Conservation (phyloP, 2,329 filamentous ascomycete species). For the Epichloe coenophiala region DNA sequence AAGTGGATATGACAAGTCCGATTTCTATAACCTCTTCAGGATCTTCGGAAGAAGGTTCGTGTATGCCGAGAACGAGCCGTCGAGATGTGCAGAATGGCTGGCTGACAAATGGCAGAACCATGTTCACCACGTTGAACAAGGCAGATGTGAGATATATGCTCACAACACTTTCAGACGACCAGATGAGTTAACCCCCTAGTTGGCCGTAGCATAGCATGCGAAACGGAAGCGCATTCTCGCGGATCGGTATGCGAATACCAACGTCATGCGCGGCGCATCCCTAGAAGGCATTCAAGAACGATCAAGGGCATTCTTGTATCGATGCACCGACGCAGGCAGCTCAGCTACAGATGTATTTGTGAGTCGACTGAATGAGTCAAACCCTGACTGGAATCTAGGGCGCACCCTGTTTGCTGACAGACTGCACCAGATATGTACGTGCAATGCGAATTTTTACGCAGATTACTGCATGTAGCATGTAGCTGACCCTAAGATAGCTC, state of each 20-base stretch:
- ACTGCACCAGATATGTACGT: conserved; percentile 3
- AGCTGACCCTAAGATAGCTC: conserved; percentile 11
- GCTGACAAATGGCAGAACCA: conserved; percentile 27
- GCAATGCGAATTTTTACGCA: neutral
- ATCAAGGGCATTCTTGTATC: conserved; percentile 39
- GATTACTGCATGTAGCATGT: neutral
- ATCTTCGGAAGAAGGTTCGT: conserved; percentile 41
- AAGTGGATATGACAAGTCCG: conserved; percentile 51
- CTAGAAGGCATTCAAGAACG: conserved; percentile 44
- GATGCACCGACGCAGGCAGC: conserved; percentile 29
- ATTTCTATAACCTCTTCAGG: conserved; percentile 48
- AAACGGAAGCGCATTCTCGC: conserved; percentile 49
- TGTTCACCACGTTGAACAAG: conserved; percentile 46
- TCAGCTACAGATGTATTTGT: conserved; percentile 43
- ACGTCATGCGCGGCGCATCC: conserved; percentile 42
- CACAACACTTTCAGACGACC: neutral
- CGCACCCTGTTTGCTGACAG: neutral
- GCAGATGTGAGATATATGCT: conserved; percentile 27
- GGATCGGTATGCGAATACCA: conserved; percentile 56
- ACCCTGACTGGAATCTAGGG: neutral
- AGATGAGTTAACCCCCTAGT: neutral
- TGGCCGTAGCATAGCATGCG: conserved; percentile 47
- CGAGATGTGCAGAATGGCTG: neutral
- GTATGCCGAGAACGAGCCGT: neutral
- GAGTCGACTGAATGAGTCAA: conserved; percentile 9